Percentiles rank a stretch among this genome's conserved stretches.
phyloP scores from a whole-genome alignment of 345 rosid genomes.

The Dipteronia sinensis region DNA sequence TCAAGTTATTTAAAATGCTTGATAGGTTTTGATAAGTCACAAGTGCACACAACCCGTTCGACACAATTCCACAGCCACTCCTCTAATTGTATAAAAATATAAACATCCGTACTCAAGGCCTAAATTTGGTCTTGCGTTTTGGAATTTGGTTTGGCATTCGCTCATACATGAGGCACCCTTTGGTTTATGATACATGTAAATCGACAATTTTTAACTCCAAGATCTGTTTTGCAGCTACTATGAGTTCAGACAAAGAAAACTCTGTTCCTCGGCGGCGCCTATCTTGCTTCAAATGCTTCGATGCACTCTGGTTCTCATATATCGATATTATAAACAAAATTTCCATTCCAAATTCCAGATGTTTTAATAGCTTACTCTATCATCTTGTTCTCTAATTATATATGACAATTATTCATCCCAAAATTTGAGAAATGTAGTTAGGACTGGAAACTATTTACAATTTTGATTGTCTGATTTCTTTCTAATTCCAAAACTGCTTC shows the following conservation, averaged over 20 bases:
- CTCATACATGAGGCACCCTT: neutral
- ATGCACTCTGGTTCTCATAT: constrained; percentile 65
- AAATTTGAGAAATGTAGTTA: neutral
- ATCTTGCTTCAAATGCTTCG: constrained; percentile 62
- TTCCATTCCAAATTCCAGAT: neutral
- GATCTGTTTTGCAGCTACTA: constrained; percentile 12
- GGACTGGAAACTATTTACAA: neutral
- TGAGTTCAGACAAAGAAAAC: constrained; percentile 48
- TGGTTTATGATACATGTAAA: neutral
- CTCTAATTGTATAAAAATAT: neutral
- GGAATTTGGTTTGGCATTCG: neutral
- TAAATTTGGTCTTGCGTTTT: no score
- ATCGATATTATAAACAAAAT: no score
- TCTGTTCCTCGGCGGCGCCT: constrained; percentile 33
- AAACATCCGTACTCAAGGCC: neutral
- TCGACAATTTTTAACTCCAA: neutral
- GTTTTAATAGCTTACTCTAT: neutral
- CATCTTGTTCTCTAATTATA: neutral
- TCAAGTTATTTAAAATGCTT: no score
- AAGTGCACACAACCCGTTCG: no score
- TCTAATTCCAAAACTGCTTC: neutral
- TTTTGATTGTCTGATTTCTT: neutral
- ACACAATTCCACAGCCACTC: no score
- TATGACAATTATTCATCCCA: neutral
- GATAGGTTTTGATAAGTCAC: no score